These are phyloP conservation scores for Lophiostoma macrostomum DNA, from an alignment of 495 filamentous ascomycete genomes.

Conservation along the genomic window DNA sequence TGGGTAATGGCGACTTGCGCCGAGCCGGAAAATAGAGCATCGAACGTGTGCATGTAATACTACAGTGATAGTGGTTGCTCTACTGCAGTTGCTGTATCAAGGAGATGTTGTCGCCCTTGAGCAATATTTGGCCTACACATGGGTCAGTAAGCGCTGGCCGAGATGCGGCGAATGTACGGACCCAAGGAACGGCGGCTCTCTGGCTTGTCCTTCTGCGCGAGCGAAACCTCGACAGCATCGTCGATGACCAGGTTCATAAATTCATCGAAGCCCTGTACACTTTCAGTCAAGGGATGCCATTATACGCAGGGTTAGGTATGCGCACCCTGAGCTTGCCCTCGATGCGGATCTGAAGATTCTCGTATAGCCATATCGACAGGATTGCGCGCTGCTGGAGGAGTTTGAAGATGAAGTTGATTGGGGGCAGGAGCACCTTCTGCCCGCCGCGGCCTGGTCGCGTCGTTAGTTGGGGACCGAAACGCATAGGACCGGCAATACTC, in stretches of 20 bases:
- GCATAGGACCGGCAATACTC: neutral
- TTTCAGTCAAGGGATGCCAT: constrained; percentile 1
- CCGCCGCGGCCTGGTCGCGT: constrained; percentile 17
- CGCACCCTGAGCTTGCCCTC: constrained; percentile 89
- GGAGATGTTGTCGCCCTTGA: constrained; percentile 97
- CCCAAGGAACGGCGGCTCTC: constrained; percentile 79
- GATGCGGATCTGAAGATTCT: constrained; percentile 89
- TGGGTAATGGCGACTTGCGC: constrained; percentile 50
- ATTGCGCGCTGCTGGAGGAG: constrained; percentile 83
- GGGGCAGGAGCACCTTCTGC: constrained; percentile 73
- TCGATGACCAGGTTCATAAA: constrained; percentile 99
- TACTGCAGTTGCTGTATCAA: constrained; percentile 73
- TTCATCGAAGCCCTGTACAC: constrained; percentile 84
- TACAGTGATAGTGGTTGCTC: too few relatives aligned
- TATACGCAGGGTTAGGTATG: neutral
- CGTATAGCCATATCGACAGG: constrained; percentile 93
- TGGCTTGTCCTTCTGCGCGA: constrained; percentile 70
- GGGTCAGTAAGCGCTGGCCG: constrained; percentile 3
- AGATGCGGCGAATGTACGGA: constrained; percentile 45
- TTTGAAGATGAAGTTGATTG: constrained; percentile 99
- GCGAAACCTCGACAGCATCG: constrained; percentile 88
- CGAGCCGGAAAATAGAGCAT: constrained; percentile 19
- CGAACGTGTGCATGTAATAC: too few relatives aligned
- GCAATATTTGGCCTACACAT: constrained; percentile 78
- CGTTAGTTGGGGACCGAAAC: constrained; percentile 6